Percentiles rank a stretch among this genome's conserved stretches.
phyloP scores from a whole-genome alignment of 257 asterid genomes.

The Paulownia fortunei region DNA sequence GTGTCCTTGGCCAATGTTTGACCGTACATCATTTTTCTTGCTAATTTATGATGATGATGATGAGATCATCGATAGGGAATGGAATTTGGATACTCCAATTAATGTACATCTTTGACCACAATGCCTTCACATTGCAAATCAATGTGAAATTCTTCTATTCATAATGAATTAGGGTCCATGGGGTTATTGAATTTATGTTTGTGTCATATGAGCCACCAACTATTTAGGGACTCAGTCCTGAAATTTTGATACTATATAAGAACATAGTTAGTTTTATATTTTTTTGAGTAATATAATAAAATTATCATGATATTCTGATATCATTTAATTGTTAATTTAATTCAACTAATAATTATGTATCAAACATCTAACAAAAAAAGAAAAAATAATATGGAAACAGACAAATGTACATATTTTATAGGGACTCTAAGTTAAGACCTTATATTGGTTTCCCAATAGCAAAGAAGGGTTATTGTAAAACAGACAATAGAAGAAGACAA shows the following conservation, averaged over 20 bases:
- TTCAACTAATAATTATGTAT: too few species aligned
- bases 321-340: too few species aligned
- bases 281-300: too few species aligned
- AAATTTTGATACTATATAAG: neutral
- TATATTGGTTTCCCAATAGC: neutral
- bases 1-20: slow-evolving; percentile 41
- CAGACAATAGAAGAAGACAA: neutral
- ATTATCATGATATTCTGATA: too few species aligned
- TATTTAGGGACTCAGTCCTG: neutral
- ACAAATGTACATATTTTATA: too few species aligned
- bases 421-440: neutral
- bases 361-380: too few species aligned
- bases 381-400: too few species aligned
- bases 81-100: slow-evolving; percentile 14
- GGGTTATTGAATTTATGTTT: neutral
- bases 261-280: too few species aligned
- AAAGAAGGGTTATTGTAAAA: neutral
- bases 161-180: neutral
- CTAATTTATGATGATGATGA: slow-evolving; percentile 22
- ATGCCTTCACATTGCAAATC: slow-evolving; percentile 4
- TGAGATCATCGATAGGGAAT: neutral
- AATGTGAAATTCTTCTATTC: neutral
- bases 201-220: neutral
- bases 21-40: slow-evolving; percentile 33
- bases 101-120: slow-evolving; percentile 40